Percentiles rank a stretch among this genome's conserved stretches.
phyloP scores from a whole-genome alignment of 2,329 filamentous ascomycete species.

The Botrytis pseudocinerea region DNA sequence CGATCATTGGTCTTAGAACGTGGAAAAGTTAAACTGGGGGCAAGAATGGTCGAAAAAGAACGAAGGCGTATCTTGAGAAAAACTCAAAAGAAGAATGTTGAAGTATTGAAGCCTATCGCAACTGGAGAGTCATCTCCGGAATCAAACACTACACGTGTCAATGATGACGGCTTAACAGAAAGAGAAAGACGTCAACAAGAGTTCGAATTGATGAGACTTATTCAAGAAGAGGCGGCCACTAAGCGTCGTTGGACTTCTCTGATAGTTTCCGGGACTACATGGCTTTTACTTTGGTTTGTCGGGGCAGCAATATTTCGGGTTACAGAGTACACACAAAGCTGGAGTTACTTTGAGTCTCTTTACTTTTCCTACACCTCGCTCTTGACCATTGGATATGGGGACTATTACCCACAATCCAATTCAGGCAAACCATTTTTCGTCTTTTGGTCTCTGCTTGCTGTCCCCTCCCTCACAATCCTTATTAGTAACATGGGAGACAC shows the following conservation, averaged over 20 bases:
- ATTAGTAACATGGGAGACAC: conserved; percentile 85
- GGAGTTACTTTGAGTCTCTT: conserved; percentile 77
- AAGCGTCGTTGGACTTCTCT: conserved; percentile 76
- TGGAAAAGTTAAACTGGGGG: conserved; percentile 54
- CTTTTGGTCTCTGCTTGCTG: conserved; percentile 84
- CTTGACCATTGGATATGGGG: conserved; percentile 85
- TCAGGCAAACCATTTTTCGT: conserved; percentile 84
- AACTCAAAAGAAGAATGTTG: conserved; percentile 50
- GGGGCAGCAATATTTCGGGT: conserved; percentile 73
- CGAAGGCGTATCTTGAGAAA: conserved; percentile 50
- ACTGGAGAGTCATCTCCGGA: conserved; percentile 14
- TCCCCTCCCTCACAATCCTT: conserved; percentile 86
- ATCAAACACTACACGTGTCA: neutral
- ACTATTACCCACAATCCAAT: conserved; percentile 74
- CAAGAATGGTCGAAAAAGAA: conserved; percentile 61
- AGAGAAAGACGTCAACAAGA: conserved; percentile 65
- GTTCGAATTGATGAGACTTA: conserved; percentile 78
- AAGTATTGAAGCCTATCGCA: conserved; percentile 50
- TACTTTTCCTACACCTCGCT: conserved; percentile 87
- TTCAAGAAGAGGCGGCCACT: conserved; percentile 64
- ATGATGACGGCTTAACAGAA: conserved; percentile 44
- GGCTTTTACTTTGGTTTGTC: conserved; percentile 74
- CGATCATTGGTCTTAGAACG: conserved; percentile 64
- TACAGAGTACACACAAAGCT: conserved; percentile 53
- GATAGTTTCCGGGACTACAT: conserved; percentile 64